Conservation (phyloP, 257 asterid species). For the Eustoma russellianum region DNA sequence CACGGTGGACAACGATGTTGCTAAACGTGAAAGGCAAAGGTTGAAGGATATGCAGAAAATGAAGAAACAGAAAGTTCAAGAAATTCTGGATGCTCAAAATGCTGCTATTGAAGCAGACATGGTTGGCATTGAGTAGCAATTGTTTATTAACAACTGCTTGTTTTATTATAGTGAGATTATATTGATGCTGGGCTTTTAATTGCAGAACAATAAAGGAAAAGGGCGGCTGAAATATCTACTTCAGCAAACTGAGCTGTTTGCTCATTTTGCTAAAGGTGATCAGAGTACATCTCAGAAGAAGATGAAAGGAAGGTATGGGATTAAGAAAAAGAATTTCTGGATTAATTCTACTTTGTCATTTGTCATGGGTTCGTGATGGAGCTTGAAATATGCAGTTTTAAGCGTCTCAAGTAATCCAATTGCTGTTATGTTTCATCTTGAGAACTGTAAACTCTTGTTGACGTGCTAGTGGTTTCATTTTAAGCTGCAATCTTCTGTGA, state of each 20-base stretch:
- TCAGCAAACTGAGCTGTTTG: slow-evolving; percentile 95
- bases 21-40: slow-evolving; percentile 69
- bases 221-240: slow-evolving; percentile 90
- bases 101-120: slow-evolving; percentile 93
- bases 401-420: no score
- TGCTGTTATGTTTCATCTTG: no score
- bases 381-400: no score
- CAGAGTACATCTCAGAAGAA: slow-evolving; percentile 61
- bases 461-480: no score
- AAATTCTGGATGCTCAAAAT: slow-evolving; percentile 80
- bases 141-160: not conserved
- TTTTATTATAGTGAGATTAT: not conserved
- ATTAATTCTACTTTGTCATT: no score
- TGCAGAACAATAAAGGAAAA: slow-evolving; percentile 86
- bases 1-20: slow-evolving; percentile 34
- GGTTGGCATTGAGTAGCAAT: slow-evolving; percentile 34
- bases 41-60: slow-evolving; percentile 70
- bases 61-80: slow-evolving; percentile 87
- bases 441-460: no score
- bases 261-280: slow-evolving; percentile 95
- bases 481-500: no score
- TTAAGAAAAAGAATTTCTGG: no score
- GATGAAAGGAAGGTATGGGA: slow-evolving; percentile 63
- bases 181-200: slow-evolving; percentile 12
- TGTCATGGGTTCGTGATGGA: no score